Conservation (phyloP, 768 basidiomycete species). For the Lactifluus rugatus region DNA sequence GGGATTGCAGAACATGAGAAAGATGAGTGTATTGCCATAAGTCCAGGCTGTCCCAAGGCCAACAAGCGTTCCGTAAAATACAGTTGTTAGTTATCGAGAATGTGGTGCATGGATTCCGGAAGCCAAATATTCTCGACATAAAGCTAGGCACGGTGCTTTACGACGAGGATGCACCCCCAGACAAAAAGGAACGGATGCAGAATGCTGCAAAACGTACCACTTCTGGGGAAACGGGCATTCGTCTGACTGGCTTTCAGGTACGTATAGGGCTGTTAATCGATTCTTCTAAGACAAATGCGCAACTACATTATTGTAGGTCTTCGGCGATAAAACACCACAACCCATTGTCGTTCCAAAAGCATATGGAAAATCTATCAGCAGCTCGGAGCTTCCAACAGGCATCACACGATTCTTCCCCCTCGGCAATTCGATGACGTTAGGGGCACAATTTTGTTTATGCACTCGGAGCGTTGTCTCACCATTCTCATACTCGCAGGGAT, state of each 20-base stretch:
- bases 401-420: slow-evolving; percentile 73
- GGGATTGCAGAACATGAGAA: slow-evolving; percentile 28
- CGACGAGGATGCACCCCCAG: slow-evolving; percentile 51
- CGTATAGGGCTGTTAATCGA: slow-evolving; percentile 17
- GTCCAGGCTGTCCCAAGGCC: not conserved
- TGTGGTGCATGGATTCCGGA: slow-evolving; percentile 56
- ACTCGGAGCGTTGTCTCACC: not conserved
- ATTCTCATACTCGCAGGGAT: slow-evolving; percentile 6
- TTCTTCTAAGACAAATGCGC: slow-evolving; percentile 52
- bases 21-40: slow-evolving; percentile 33
- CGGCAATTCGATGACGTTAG: slow-evolving; percentile 19
- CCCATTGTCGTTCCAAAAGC: slow-evolving; percentile 57
- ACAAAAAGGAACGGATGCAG: slow-evolving; percentile 74
- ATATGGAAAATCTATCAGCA: slow-evolving; percentile 70
- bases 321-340: slow-evolving; percentile 20
- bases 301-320: slow-evolving; percentile 39
- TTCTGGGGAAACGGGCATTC: slow-evolving; percentile 61
- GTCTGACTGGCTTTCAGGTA: slow-evolving; percentile 89
- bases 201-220: slow-evolving; percentile 63
- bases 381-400: slow-evolving; percentile 63
- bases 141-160: slow-evolving; percentile 91
- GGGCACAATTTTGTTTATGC: not conserved
- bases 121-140: slow-evolving; percentile 83
- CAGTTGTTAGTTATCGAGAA: slow-evolving; percentile 78
- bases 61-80: slow-evolving; percentile 28